phyloP scores from a whole-genome alignment of 768 basidiomycete genomes.

The Naematelia encephala region DNA sequence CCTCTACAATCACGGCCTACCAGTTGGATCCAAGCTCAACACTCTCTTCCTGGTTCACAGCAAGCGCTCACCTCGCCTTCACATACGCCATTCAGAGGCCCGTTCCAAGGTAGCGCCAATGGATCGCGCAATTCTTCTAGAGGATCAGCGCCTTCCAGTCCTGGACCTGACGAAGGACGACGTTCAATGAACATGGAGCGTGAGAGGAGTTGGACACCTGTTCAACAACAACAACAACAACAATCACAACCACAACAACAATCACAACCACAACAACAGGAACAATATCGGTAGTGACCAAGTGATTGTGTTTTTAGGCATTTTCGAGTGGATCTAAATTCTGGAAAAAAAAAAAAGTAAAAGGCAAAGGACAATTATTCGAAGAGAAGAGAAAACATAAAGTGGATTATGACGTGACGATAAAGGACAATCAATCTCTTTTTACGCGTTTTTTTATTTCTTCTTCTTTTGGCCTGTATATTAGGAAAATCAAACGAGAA shows the following conservation, averaged over 20 bases:
- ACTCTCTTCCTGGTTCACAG: conserved; percentile 11
- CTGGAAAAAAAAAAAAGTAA: too few species aligned
- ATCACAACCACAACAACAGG: neutral
- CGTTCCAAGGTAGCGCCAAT: conserved; percentile 31
- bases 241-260: neutral
- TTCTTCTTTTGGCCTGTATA: too few species aligned
- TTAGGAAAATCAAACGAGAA: too few species aligned
- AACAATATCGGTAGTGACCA: neutral
- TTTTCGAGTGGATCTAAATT: too few species aligned
- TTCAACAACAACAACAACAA: conserved; percentile 16
- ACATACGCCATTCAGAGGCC: conserved; percentile 20
- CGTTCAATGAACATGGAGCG: conserved; percentile 30
- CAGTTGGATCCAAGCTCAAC: conserved; percentile 9
- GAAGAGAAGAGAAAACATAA: too few species aligned
- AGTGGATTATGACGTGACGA: too few species aligned
- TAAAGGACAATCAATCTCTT: too few species aligned
- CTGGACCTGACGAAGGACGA: conserved; percentile 33
- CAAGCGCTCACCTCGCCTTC: conserved; percentile 8
- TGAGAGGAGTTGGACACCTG: conserved; percentile 37
- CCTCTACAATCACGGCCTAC: conserved; percentile 10
- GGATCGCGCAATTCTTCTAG: conserved; percentile 28
- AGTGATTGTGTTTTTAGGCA: too few species aligned
- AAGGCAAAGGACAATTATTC: too few species aligned
- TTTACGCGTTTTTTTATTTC: too few species aligned
- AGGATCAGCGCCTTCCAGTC: conserved; percentile 32